A percentile compares a stretch with the other conserved stretches of the same genome.
Evolutionary conservation across 345 rosid genomes (phyloP).

Genomic region (Psidium guajava): DNA sequence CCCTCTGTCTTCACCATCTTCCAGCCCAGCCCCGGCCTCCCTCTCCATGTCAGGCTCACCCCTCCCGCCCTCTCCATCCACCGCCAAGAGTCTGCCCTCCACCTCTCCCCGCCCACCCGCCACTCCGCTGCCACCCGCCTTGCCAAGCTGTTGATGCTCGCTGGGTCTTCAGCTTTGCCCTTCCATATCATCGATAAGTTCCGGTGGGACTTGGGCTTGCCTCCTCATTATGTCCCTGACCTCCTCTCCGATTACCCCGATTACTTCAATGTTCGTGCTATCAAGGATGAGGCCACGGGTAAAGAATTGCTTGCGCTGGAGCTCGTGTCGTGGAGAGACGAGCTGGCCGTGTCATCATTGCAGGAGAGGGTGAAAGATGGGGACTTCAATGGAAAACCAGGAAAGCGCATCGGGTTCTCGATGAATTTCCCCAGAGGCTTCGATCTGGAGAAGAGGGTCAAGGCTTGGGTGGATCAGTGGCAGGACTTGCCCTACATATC

Average conservation of each 20-base stretch:
- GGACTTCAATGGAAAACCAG: slow-evolving; percentile 14
- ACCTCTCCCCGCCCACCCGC: slow-evolving; percentile 16
- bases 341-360: slow-evolving; percentile 52
- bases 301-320: slow-evolving; percentile 29
- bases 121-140: slow-evolving; percentile 28
- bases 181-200: slow-evolving; percentile 39
- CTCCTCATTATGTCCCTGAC: slow-evolving; percentile 42
- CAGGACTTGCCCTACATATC: slow-evolving; percentile 74
- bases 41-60: slow-evolving; percentile 60
- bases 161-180: slow-evolving; percentile 37
- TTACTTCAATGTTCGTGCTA: slow-evolving; percentile 40
- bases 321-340: slow-evolving; percentile 37
- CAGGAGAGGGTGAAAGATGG: slow-evolving; percentile 31
- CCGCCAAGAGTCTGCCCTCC: slow-evolving; percentile 40
- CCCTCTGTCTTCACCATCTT: slow-evolving; percentile 39
- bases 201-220: slow-evolving; percentile 68
- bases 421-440: slow-evolving; percentile 74
- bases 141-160: slow-evolving; percentile 59
- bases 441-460: slow-evolving; percentile 45
- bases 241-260: slow-evolving; percentile 66
- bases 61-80: slow-evolving; percentile 34
- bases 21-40: slow-evolving; percentile 63
- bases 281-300: slow-evolving; percentile 13
- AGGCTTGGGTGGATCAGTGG: slow-evolving; percentile 69
- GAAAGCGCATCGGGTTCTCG: slow-evolving; percentile 38